These are phyloP conservation scores for Melanopsichium pennsylvanicum DNA, from an alignment of 1,284 basidiomycete genomes.

Conservation along the genomic window DNA sequence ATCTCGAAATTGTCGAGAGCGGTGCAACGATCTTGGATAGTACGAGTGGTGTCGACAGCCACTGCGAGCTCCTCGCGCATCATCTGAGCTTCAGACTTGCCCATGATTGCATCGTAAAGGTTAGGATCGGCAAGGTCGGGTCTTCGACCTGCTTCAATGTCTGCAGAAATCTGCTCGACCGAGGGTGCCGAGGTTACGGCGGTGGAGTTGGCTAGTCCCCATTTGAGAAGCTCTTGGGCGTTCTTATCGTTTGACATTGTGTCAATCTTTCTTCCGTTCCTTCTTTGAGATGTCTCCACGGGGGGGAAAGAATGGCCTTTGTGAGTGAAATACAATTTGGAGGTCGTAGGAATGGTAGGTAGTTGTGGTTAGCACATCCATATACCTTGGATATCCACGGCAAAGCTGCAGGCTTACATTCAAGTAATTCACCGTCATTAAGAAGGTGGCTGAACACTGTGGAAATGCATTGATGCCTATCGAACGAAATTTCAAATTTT, in stretches of 20 bases:
- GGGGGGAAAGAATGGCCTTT: too few relatives aligned
- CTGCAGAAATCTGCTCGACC: conserved; percentile 50
- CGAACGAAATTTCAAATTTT: not conserved
- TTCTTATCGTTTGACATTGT: conserved; percentile 54
- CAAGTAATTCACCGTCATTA: too few relatives aligned
- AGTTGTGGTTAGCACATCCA: too few relatives aligned
- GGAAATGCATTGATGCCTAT: conserved; percentile 15
- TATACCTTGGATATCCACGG: too few relatives aligned
- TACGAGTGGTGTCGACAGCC: conserved; percentile 46
- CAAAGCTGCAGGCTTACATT: too few relatives aligned
- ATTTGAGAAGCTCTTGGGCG: conserved; percentile 61
- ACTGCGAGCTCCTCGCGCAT: conserved; percentile 62
- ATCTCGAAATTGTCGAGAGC: conserved; percentile 96
- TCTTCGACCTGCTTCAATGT: conserved; percentile 53
- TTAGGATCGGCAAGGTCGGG: conserved; percentile 59
- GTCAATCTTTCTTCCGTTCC: too few relatives aligned
- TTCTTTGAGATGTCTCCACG: too few relatives aligned
- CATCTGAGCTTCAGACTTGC: conserved; percentile 64
- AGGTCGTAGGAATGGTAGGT: too few relatives aligned
- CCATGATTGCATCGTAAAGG: conserved; percentile 62
- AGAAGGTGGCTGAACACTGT: conserved; percentile 27
- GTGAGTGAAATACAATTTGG: too few relatives aligned
- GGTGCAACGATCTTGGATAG: conserved; percentile 69
- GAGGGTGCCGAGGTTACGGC: conserved; percentile 21
- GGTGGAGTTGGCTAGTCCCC: conserved; percentile 50